phyloP scores from a whole-genome alignment of 257 asterid genomes.

The Capsicum chinense region DNA sequence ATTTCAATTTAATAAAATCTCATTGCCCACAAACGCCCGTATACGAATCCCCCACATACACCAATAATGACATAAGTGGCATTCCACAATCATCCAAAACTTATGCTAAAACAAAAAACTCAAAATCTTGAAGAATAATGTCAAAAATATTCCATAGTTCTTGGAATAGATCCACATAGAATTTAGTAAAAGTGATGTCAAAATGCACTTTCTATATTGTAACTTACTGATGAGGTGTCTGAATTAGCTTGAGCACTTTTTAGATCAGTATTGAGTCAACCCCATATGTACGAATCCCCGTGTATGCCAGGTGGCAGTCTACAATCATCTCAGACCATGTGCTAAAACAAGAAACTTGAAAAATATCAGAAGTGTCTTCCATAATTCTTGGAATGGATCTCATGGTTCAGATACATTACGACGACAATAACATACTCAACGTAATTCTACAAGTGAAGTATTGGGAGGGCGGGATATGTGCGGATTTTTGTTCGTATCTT shows the following conservation, averaged over 20 bases:
- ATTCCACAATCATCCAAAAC: slow-evolving; percentile 4
- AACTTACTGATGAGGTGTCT: too few species aligned
- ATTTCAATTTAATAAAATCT: too few species aligned
- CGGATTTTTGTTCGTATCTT: not conserved
- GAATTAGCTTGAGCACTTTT: too few species aligned
- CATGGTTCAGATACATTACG: not conserved
- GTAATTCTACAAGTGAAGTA: too few species aligned
- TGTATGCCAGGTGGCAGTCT: too few species aligned
- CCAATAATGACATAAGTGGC: not conserved
- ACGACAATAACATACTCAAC: not conserved
- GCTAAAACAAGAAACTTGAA: too few species aligned
- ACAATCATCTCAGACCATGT: too few species aligned
- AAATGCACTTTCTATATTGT: not conserved
- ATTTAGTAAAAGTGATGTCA: not conserved
- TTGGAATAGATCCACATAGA: not conserved
- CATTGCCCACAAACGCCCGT: too few species aligned
- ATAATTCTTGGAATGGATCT: too few species aligned
- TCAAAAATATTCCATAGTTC: not conserved
- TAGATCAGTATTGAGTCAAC: too few species aligned
- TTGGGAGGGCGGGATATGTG: not conserved
- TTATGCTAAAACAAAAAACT: slow-evolving; percentile 1
- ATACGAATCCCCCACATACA: not conserved
- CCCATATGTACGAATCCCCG: too few species aligned
- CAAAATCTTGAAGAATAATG: not conserved
- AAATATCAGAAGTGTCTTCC: too few species aligned